Base-by-base conservation (phyloP, 2,329 filamentous ascomycete genomes). In the Lizonia empirigonia region DNA sequence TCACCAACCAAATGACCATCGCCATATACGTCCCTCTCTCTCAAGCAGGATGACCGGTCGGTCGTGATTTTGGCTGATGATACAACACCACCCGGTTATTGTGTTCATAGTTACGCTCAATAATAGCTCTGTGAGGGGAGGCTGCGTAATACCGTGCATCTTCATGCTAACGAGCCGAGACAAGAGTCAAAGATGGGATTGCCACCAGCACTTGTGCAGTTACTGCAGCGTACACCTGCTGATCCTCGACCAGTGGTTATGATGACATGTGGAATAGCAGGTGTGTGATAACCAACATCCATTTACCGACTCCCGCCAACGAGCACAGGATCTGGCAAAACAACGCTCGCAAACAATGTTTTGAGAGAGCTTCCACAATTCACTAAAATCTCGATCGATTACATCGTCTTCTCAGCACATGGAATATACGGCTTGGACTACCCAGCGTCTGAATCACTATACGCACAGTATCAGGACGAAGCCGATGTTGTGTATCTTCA, bases 381-480 rank as follows among this genome's bases (percentile, higher is more conserved):
- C 38, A 29, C 15, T 4, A 39, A 50, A 6, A 36, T 56, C 9
- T 54, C 56, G 13, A 49, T 51, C 19, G 56, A 59, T 33, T 22
- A 42, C 7, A 56, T 54, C 22, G 38, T 56, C 33, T 30, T 34
- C 22, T 15, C 32, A 15, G 30, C 45, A 5, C 53, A 52, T 15
- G 56, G 53, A 27, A 36, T 56, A 12, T 54, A 56, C n/a, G 50
- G 50, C 16, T 24, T 48, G 10, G 53, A 59, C 37, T 59, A 56
- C 38, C 37, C 48, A 10, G 47, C 47, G 2, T 54, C 50, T 1
- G 0, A 18, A 2, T 19, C 40, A 13, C 26, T 53, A 1, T 59
- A 59, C 12, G 37, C 34, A 1, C 24, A 52, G 13, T 55, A 54
- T 20, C 35, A 37, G 10, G n/a, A 33, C 3, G 47, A 59, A 51